Conservation (phyloP, 2,329 filamentous ascomycete species). For the Verticillium klebahnii region DNA sequence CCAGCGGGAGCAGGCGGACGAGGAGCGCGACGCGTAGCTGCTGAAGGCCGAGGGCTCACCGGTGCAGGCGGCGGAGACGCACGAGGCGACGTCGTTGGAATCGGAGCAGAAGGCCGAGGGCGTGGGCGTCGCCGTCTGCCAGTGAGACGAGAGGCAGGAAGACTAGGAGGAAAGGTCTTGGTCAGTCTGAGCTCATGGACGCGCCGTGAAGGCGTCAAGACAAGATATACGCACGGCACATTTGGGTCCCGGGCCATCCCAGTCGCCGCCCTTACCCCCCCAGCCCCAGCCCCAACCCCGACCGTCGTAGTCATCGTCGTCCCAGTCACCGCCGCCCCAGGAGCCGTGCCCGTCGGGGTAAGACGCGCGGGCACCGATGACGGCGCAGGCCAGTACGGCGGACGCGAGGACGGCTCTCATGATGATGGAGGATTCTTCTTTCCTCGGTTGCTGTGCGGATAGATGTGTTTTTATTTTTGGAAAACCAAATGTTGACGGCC, state of each 20-base stretch:
- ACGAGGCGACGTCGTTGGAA: slow-evolving; percentile 11
- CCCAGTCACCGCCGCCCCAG: not conserved
- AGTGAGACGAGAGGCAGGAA: slow-evolving; percentile 20
- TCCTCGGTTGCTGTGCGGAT: too few species aligned
- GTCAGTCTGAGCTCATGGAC: not conserved
- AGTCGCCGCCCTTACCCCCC: not conserved
- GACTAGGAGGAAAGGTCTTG: not conserved
- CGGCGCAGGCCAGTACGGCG: not conserved
- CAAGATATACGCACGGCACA: not conserved
- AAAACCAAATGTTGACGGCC: too few species aligned
- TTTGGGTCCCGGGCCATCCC: not conserved
- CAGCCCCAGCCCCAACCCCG: not conserved
- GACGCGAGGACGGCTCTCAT: not conserved
- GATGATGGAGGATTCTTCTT: not conserved
- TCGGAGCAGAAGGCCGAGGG: slow-evolving; percentile 17
- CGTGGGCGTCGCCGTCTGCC: slow-evolving; percentile 15
- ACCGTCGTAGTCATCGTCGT: not conserved
- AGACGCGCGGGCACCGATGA: not conserved
- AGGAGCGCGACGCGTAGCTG: slow-evolving; percentile 15
- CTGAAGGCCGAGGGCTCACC: slow-evolving; percentile 10
- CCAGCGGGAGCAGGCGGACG: slow-evolving; percentile 16
- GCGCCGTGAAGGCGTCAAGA: not conserved
- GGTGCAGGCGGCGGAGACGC: slow-evolving; percentile 17
- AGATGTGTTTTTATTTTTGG: too few species aligned
- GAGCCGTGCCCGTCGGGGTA: not conserved